phyloP scores from a whole-genome alignment of 805 yeast species.

The Cyberlindnera galapagoensis region DNA sequence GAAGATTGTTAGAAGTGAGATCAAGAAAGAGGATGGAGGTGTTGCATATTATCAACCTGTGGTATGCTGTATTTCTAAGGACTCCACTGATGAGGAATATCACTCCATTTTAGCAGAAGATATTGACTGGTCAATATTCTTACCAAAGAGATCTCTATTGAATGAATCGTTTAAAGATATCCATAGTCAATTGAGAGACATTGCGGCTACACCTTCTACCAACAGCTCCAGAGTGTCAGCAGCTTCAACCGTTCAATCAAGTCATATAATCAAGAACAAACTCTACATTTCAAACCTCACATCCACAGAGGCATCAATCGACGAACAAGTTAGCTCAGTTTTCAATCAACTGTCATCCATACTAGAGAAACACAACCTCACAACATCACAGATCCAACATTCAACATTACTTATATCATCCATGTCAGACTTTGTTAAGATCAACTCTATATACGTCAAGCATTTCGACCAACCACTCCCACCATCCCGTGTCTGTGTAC shows the following conservation, averaged over 20 bases:
- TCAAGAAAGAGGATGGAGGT: conserved; percentile 40
- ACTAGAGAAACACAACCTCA: conserved; percentile 26
- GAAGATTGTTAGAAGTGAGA: conserved; percentile 15
- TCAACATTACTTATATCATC: conserved; percentile 54
- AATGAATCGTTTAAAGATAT: conserved; percentile 34
- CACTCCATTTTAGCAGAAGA: conserved; percentile 14
- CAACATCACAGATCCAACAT: conserved; percentile 46
- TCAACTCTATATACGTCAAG: conserved; percentile 55
- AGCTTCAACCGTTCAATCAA: conserved; percentile 12
- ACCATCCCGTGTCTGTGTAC: conserved; percentile 85
- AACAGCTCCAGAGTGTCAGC: not conserved
- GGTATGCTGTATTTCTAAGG: conserved; percentile 42
- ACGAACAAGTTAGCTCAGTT: conserved; percentile 42
- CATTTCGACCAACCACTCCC: conserved; percentile 62
- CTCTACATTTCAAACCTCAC: conserved; percentile 40
- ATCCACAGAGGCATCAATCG: conserved; percentile 21
- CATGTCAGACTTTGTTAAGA: conserved; percentile 55
- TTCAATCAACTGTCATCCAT: conserved; percentile 36
- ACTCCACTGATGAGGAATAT: conserved; percentile 15
- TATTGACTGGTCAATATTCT: conserved; percentile 20
- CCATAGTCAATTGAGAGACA: conserved; percentile 11
- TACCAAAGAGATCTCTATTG: conserved; percentile 26
- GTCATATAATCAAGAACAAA: conserved; percentile 20
- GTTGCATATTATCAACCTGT: conserved; percentile 60
- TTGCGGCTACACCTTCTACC: not conserved